phyloP scores from a whole-genome alignment of 2,329 filamentous ascomycete genomes.

The Tolypocladium amazonense region DNA sequence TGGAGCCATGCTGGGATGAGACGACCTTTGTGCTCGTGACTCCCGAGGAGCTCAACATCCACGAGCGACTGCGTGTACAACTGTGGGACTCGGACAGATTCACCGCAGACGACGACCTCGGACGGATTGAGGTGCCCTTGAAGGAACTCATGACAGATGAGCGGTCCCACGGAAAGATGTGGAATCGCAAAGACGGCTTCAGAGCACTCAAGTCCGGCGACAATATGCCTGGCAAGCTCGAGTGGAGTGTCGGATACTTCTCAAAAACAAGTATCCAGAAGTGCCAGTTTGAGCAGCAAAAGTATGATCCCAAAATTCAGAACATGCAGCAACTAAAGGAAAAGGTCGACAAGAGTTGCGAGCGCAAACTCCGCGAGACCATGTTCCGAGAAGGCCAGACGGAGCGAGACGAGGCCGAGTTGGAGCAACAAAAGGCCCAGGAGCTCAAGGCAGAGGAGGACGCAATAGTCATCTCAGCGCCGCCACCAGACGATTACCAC shows the following conservation, averaged over 20 bases:
- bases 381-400: constrained; percentile 30
- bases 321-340: constrained; percentile 47
- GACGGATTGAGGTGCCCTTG: constrained; percentile 59
- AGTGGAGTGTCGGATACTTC: constrained; percentile 64
- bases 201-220: constrained; percentile 53
- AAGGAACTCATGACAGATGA: constrained; percentile 51
- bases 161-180: constrained; percentile 50
- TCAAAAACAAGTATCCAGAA: constrained; percentile 53
- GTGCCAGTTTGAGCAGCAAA: constrained; percentile 51
- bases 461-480: constrained; percentile 56
- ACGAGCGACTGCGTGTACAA: constrained; percentile 58
- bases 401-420: constrained; percentile 47
- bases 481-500: constrained; percentile 49
- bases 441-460: constrained; percentile 52
- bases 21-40: constrained; percentile 59
- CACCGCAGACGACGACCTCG: constrained; percentile 64
- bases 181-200: constrained; percentile 54
- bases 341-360: constrained; percentile 41
- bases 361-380: constrained; percentile 56
- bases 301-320: constrained; percentile 44
- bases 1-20: constrained; percentile 63
- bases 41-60: constrained; percentile 60
- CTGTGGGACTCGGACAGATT: constrained; percentile 68
- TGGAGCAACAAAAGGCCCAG: constrained; percentile 57
- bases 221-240: constrained; percentile 56